Evolutionary conservation across 352 stramenopile genomes (phyloP).

Genomic region (Globisporangium splendens): DNA sequence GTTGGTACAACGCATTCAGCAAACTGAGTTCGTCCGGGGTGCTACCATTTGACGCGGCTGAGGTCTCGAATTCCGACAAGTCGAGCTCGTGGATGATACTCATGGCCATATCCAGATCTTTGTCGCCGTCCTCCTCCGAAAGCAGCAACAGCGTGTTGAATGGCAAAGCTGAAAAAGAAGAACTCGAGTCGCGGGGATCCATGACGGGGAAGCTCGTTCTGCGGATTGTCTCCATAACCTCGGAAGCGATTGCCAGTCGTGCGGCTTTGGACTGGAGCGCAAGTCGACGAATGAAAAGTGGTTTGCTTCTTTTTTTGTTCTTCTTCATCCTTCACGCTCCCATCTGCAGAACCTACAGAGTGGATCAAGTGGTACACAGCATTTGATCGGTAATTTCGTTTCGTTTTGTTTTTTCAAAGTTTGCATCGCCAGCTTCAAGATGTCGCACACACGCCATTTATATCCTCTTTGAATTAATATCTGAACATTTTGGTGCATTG

Average conservation of each 20-base stretch:
- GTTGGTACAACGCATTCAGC: slow-evolving; percentile 4
- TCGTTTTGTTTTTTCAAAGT: too few species aligned
- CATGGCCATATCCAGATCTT: slow-evolving; percentile 11
- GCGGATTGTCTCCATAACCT: slow-evolving; percentile 9
- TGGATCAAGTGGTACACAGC: not conserved
- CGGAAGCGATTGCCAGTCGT: not conserved
- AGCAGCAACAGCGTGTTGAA: slow-evolving; percentile 1
- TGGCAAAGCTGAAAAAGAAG: not conserved
- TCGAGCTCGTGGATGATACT: slow-evolving; percentile 17
- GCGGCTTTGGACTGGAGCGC: not conserved
- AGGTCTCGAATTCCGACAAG: slow-evolving; percentile 6
- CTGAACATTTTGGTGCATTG: not conserved
- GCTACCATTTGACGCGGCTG: not conserved
- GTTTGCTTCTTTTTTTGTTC: not conserved
- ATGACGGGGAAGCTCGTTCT: not conserved
- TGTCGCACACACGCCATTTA: too few species aligned
- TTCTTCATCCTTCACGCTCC: not conserved
- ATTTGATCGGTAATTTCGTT: not conserved
- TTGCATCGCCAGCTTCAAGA: too few species aligned
- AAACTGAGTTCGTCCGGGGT: not conserved
- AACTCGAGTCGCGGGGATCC: not conserved
- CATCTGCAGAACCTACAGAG: too few species aligned
- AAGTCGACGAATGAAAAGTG: not conserved
- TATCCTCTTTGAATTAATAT: not conserved
- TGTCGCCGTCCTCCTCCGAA: slow-evolving; percentile 4